A percentile compares a stretch with the other conserved stretches of the same genome.
These are phyloP conservation scores for Hyaloscypha variabilis DNA, from an alignment of 495 filamentous ascomycete species.

Conservation along the genomic window DNA sequence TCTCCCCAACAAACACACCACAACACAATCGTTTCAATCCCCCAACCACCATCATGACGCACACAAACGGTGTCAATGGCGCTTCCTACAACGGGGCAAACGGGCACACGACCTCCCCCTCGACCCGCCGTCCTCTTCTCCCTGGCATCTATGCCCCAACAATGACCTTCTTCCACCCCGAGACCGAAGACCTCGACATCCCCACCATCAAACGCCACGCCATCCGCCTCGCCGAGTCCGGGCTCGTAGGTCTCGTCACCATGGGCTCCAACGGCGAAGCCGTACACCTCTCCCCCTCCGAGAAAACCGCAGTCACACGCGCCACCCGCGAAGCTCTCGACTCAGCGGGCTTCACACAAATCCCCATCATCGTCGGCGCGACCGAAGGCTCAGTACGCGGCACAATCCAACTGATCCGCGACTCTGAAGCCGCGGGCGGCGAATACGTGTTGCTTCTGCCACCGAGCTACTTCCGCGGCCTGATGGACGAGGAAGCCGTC, in stretches of 20 bases:
- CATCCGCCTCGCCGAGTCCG: conserved; percentile 77
- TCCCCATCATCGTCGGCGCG: conserved; percentile 80
- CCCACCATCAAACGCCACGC: conserved; percentile 77
- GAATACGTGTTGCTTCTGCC: conserved; percentile 80
- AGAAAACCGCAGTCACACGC: conserved; percentile 74
- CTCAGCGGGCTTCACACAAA: conserved; percentile 72
- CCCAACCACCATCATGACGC: conserved; percentile 32
- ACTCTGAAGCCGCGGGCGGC: conserved; percentile 68
- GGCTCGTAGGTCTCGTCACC: conserved; percentile 80
- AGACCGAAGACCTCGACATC: conserved; percentile 83
- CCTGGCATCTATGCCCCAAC: conserved; percentile 88
- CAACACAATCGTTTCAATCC: conserved; percentile 12
- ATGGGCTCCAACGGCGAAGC: conserved; percentile 94
- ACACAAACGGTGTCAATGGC: conserved; percentile 36
- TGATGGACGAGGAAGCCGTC: conserved; percentile 76
- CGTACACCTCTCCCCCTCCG: conserved; percentile 75
- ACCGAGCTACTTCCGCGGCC: conserved; percentile 80
- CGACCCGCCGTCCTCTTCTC: conserved; percentile 66
- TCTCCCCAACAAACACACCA: background rate
- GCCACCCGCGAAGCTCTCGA: conserved; percentile 84
- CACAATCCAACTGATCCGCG: conserved; percentile 73
- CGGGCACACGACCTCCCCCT: conserved; percentile 41
- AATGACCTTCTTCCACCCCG: conserved; percentile 85
- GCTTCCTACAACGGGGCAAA: conserved; percentile 22
- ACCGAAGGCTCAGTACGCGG: conserved; percentile 78